Percentiles rank a stretch among this genome's conserved stretches.
Evolutionary conservation across 495 filamentous ascomycete genomes (phyloP).

Genomic region (Choiromyces venosus): DNA sequence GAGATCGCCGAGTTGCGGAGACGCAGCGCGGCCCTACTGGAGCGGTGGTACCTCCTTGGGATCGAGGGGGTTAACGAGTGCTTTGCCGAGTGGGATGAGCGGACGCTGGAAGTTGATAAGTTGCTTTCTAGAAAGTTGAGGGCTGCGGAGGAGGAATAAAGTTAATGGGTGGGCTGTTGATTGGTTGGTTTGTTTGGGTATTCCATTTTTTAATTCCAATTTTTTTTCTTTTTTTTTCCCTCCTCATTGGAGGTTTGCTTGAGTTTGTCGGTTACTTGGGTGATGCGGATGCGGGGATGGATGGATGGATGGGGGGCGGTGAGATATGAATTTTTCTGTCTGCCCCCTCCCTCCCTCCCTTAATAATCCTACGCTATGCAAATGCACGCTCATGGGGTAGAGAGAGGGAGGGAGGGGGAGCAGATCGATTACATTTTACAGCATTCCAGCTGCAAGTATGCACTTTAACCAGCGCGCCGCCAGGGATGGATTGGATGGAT

Average conservation of each 20-base stretch:
- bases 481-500: background rate
- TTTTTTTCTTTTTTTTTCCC: background rate
- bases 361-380: background rate
- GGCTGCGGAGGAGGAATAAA: slow-evolving; percentile 1
- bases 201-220: background rate
- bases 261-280: background rate
- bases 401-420: too few relatives aligned
- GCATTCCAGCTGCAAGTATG: background rate
- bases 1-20: slow-evolving; percentile 65
- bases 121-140: slow-evolving; percentile 38
- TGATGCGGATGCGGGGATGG: background rate
- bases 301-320: background rate
- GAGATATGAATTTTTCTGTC: background rate
- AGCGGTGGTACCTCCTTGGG: slow-evolving; percentile 71
- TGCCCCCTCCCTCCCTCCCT: too few relatives aligned
- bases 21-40: slow-evolving; percentile 66
- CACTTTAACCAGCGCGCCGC: background rate
- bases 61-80: slow-evolving; percentile 40
- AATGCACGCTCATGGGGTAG: background rate
- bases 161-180: too few relatives aligned
- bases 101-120: slow-evolving; percentile 40
- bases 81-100: slow-evolving; percentile 41
- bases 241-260: background rate
- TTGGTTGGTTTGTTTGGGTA: background rate
- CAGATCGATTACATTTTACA: background rate